phyloP scores from a whole-genome alignment of 2,329 filamentous ascomycete species.

The Fusarium continuum region DNA sequence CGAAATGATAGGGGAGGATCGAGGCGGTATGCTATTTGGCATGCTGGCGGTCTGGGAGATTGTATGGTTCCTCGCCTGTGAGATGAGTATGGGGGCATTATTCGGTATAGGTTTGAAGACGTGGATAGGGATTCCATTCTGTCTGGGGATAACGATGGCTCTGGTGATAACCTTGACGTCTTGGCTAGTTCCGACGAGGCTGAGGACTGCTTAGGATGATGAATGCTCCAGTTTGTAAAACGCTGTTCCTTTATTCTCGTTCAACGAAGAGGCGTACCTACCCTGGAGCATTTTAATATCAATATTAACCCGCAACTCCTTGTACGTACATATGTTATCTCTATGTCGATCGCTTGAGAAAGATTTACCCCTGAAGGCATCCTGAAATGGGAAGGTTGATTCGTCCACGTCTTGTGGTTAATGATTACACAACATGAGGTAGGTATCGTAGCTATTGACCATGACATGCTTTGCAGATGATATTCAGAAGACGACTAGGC shows the following conservation, averaged over 20 bases:
- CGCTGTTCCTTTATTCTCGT: no score
- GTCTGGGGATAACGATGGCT: constrained; percentile 24
- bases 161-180: constrained; percentile 24
- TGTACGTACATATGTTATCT: background rate
- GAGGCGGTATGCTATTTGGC: constrained; percentile 38
- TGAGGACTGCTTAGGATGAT: background rate
- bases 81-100: constrained; percentile 34
- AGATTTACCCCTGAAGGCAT: background rate
- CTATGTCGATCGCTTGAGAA: background rate
- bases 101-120: constrained; percentile 38
- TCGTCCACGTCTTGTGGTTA: background rate
- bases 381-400: background rate
- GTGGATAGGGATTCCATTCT: constrained; percentile 41
- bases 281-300: constrained; percentile 12
- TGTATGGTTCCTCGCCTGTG: constrained; percentile 34
- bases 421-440: background rate
- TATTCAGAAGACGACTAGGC: background rate
- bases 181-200: constrained; percentile 18
- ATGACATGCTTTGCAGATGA: background rate
- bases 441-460: background rate
- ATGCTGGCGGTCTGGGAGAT: constrained; percentile 40
- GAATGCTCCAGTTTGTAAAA: no score
- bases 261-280: background rate
- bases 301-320: no score
- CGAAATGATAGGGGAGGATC: constrained; percentile 12